Base-by-base conservation (phyloP, 2,329 filamentous ascomycete species). In the Alternaria brassicicola region DNA sequence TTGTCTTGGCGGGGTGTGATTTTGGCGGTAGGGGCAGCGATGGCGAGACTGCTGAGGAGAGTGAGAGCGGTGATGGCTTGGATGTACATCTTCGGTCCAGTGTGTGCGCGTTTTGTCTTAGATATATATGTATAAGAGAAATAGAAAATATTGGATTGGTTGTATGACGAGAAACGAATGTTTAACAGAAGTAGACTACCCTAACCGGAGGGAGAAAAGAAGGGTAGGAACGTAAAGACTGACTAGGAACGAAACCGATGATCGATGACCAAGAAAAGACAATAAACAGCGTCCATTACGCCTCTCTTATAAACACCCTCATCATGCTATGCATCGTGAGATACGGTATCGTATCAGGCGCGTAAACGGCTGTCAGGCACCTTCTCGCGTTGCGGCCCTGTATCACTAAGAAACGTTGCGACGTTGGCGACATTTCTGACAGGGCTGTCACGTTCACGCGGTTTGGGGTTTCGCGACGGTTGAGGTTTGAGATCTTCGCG, bases 1-100 rank as follows among this genome's bases (percentile, higher is more conserved):
- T 55, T 41, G 23, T 61, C 59, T 60, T 72, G 71, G 30, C 70
- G 65, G 38, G 51, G 28, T 3, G 25, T 47, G 36, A 67, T 53
- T 9, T 43, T 26, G 4, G 60, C 39, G 10, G 57, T 59, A 7
- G 67, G 62, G 23, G 65, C 45, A 36, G 67, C 67, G 17, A 55
- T 28, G n/a, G 62, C 61, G 23, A 68, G 38, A 4, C 61, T 23
- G 46, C 62, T 57, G 13, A 70, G 43, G 26, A 67, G 38, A 7
- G 62, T 48, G 45, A 68, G 42, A 12, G 55, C 39, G 39, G 58
- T 47, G 33, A 69, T 15, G n/a, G 52, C 45, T 38, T 52, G 28
- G 51, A 59, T 46, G 51, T 68, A 59, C 69, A 72, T 72, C 15
- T 52, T 38, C 26, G 41, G 25, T 7, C 25, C 36, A 23, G 12